phyloP scores from a whole-genome alignment of 1,284 basidiomycete species.

The Marasmius oreades region DNA sequence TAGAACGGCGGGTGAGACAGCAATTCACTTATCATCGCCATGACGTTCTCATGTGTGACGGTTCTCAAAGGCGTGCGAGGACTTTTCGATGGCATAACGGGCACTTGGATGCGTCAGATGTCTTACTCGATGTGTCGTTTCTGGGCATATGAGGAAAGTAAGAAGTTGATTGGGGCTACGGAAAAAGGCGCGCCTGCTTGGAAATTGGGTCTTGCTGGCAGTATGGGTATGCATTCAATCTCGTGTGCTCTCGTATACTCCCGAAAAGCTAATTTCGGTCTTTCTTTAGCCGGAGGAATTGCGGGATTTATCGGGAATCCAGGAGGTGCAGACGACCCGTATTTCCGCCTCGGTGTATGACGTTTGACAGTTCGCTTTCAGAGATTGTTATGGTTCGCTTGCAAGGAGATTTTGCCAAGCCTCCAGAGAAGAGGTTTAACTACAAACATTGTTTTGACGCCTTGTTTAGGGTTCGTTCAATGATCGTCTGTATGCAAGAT shows the following conservation, averaged over 20 bases:
- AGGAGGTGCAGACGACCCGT: constrained; percentile 46
- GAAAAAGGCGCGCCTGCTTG: constrained; percentile 69
- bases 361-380: constrained; percentile 20
- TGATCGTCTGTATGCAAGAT: constrained; percentile 8
- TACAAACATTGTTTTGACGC: constrained; percentile 88
- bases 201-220: constrained; percentile 79
- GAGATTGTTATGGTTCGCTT: constrained; percentile 86
- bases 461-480: constrained; percentile 61
- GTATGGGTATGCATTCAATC: constrained; percentile 61
- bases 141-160: constrained; percentile 91
- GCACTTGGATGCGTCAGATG: constrained; percentile 91
- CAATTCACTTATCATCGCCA: not conserved
- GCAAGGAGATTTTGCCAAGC: constrained; percentile 86
- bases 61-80: constrained; percentile 55
- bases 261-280: not conserved
- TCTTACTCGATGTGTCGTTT: constrained; percentile 90
- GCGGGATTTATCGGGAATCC: constrained; percentile 86
- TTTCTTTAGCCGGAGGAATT: constrained; percentile 65
- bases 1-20: constrained; percentile 53
- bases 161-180: constrained; percentile 68
- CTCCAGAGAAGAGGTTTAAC: constrained; percentile 78
- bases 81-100: constrained; percentile 83
- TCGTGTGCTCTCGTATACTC: not conserved
- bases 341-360: not conserved
- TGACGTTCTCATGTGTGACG: not conserved